These are phyloP conservation scores for Isabelozyma gotoi DNA, from an alignment of 805 yeast genomes.

Conservation along the genomic window DNA sequence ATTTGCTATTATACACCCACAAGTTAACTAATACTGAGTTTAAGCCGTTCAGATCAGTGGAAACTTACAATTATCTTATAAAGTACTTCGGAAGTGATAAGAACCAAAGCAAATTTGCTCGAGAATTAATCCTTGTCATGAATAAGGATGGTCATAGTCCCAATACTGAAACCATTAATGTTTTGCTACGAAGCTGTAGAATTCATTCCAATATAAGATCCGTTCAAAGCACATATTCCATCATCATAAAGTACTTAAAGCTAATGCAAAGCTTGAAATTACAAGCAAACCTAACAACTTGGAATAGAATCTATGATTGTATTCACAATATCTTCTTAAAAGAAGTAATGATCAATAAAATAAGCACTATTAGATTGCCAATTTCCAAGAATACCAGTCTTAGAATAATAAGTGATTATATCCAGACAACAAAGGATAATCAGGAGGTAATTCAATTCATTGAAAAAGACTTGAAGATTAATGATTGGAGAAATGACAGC, in stretches of 20 bases:
- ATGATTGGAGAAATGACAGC: conserved; percentile 28
- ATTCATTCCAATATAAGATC: conserved; percentile 33
- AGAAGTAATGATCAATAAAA: conserved; percentile 32
- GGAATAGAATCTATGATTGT: conserved; percentile 36
- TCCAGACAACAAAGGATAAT: conserved; percentile 23
- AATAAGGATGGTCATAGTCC: conserved; percentile 40
- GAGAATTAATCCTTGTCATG: conserved; percentile 41
- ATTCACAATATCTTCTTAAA: conserved; percentile 37
- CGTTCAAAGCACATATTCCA: conserved; percentile 28
- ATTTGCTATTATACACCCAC: conserved; percentile 38
- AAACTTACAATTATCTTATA: conserved; percentile 40
- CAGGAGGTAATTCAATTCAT: conserved; percentile 31
- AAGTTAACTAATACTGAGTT: conserved; percentile 28
- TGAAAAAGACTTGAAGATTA: conserved; percentile 29
- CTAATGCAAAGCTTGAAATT: conserved; percentile 24
- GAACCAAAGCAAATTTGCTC: conserved; percentile 39
- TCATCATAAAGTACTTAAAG: conserved; percentile 29
- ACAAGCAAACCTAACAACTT: conserved; percentile 32
- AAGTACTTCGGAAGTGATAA: conserved; percentile 40
- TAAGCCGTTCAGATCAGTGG: conserved; percentile 28
- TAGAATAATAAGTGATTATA: conserved; percentile 34
- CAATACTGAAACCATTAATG: conserved; percentile 39
- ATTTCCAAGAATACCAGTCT: conserved; percentile 28
- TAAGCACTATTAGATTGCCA: conserved; percentile 32
- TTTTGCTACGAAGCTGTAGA: conserved; percentile 28